Base-by-base conservation (phyloP, 345 rosid species). In the Brassica nigra region DNA sequence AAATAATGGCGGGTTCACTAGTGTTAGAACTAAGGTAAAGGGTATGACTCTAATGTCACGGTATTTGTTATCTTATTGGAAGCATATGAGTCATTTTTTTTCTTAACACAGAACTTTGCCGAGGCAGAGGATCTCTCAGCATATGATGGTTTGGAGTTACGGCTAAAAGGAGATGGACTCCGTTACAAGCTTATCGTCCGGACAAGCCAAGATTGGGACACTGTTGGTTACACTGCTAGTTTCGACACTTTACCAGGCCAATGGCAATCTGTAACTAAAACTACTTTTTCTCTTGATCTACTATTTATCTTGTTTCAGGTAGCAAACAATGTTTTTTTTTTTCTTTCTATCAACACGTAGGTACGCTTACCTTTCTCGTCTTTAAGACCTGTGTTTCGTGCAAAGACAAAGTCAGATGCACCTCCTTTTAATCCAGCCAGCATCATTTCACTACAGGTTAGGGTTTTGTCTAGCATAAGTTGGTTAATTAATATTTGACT, bases 1-100 rank as follows among this genome's bases (percentile, higher is more conserved):
- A 42, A 95, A 95, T 75, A 92, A 91, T 80, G 99, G 99, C 31
- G 99, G 99, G 23, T 95, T 95, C 80, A 83, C 96, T 1, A 92
- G 98, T 85, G 84, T 86, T 63, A 86, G 99, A 83, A 86, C 98
- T 77, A 91, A 79, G 97, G 98, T 91, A 83, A 78, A 70, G 18
- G 66, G 72, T 58, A 65, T 44, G 61, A 49, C 16, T 79, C 61
- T 44, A 20, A 39, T 64, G 15, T 73, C 76, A 36, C 68, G 1
- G 68, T 5, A 3, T 49, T 42, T 36, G 33, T 8, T 62, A 33
- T 28, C 66, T 36, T 9, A 55, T 31, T 73, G 47, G 67, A 57
- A 62, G 36, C 73, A 28, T 39, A 47, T 15, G 52, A 66, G 47
- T 62, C 73, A 8, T 39, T 9, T 39, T 9, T 39, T 49, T 54